Base-by-base conservation (phyloP, 192 early-diverging fungal species). In the Powellomyces hirtus region DNA sequence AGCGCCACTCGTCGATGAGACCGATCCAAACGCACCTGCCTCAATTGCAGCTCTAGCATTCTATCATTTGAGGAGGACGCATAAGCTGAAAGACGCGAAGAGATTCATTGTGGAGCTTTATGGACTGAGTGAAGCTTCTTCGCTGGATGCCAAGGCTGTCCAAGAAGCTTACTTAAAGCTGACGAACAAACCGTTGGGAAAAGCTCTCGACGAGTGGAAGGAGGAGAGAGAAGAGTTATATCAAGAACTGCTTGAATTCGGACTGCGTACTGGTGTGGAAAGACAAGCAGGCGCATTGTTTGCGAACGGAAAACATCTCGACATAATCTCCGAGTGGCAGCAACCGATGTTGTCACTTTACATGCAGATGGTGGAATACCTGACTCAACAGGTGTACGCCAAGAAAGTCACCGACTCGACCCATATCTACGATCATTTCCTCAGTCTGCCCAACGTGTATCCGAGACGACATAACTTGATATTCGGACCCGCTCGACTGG, bases 231-330 rank as follows among this genome's bases (percentile, higher is more conserved):
- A 56, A 14, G 53, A 27, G 24, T 5, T 27, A 18, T 56, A 27
- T 16, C 4, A 27, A 16, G 20, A 27, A 3, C 16, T 56, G 24
- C 6, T 29, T 56, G 53, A 56, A 7, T 56, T 56, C 26, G 18
- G 20, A 6, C 3, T 16, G 29, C 53, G 26, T 2, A 16, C 18
- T 6, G 59, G 59, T 13, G 29, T 40, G n/a, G n/a, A 20, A 13
- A 34, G 42, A 6, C 16, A 16, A 22, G 5, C 35, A 0, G 85
- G 86, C 7, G 77, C 81, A 5, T 62, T 87, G 1, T 96, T 94
- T 82, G 64, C 90, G 37, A 96, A 96, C 68, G 94, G 94, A 53
- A 90, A 88, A 68, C 84, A 83, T 64, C 71, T 88, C 62, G 80
- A 82, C 13, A 72, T 91, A 30, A 34, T 29, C 4, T n/a, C 65